Evolutionary conservation across 1,139 yeast genomes (phyloP).

Genomic region (Hyphopichia fennica): DNA sequence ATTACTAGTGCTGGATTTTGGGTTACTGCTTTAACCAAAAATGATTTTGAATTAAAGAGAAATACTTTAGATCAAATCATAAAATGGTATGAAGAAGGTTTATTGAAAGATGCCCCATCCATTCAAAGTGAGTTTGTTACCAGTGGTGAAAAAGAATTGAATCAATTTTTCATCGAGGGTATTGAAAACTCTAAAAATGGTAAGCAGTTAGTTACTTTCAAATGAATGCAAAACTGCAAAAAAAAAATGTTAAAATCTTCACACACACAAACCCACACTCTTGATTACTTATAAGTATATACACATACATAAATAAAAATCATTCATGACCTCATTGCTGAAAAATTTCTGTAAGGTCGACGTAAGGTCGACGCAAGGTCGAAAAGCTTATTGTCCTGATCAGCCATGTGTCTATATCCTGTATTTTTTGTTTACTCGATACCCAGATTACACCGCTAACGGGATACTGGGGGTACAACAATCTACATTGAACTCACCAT

Average conservation of each 20-base stretch:
- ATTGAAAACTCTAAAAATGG: constrained; percentile 47
- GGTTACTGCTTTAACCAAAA: constrained; percentile 78
- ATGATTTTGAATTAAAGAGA: constrained; percentile 61
- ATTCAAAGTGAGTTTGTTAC: constrained; percentile 42
- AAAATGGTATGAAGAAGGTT: constrained; percentile 63
- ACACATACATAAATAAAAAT: no score
- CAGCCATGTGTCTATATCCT: neutral
- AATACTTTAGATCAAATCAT: constrained; percentile 62
- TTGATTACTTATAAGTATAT: no score
- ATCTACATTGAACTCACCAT: no score
- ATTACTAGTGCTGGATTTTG: constrained; percentile 88
- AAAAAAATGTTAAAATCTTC: no score
- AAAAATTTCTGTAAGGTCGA: no score
- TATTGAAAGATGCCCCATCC: constrained; percentile 62
- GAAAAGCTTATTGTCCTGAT: neutral
- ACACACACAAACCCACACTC: no score
- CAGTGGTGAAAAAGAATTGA: constrained; percentile 50
- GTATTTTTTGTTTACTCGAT: no score
- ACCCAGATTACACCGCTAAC: no score
- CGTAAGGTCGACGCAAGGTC: neutral
- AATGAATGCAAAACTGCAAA: constrained; percentile 1
- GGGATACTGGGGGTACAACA: no score
- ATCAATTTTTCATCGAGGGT: constrained; percentile 52
- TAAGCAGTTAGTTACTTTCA: constrained; percentile 40
- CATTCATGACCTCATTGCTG: no score